phyloP scores from a whole-genome alignment of 805 yeast genomes.

The Nakazawaea ernobii region DNA sequence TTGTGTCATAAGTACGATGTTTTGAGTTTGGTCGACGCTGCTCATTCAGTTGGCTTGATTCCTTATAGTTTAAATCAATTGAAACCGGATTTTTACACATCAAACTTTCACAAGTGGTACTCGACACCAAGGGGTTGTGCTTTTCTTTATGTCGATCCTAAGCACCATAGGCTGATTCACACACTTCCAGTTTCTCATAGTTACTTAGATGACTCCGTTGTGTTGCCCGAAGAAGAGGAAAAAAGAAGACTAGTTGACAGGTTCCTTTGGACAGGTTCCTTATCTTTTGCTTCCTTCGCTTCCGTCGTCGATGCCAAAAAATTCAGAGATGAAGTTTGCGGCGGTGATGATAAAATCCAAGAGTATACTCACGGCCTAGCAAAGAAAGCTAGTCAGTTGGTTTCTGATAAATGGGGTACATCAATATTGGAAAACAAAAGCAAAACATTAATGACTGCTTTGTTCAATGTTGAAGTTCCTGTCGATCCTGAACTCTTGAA shows the following conservation, averaged over 20 bases:
- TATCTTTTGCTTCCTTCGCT: conserved; percentile 35
- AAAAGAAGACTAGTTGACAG: conserved; percentile 32
- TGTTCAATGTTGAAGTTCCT: conserved; percentile 41
- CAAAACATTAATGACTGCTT: conserved; percentile 29
- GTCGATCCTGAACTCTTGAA: conserved; percentile 10
- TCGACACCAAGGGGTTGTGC: conserved; percentile 55
- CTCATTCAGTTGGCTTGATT: conserved; percentile 58
- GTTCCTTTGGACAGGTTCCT: conserved; percentile 48
- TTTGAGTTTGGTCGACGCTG: conserved; percentile 63
- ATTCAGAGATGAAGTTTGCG: conserved; percentile 49
- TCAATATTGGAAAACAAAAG: conserved; percentile 30
- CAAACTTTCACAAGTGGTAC: conserved; percentile 70
- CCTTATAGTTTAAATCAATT: conserved; percentile 34
- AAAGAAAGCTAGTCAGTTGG: conserved; percentile 31
- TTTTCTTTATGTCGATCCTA: conserved; percentile 48
- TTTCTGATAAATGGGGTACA: conserved; percentile 36
- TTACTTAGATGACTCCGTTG: conserved; percentile 30
- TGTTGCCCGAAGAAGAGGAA: conserved; percentile 18
- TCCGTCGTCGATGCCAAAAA: conserved; percentile 43
- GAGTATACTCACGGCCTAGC: conserved; percentile 44
- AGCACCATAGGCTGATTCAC: conserved; percentile 44
- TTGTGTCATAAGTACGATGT: conserved; percentile 41
- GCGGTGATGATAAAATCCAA: conserved; percentile 51
- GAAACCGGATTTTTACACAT: conserved; percentile 53
- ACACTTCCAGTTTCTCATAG: conserved; percentile 54